phyloP scores from a whole-genome alignment of 2,329 filamentous ascomycete genomes.

The Arthrobotrys entomopaga region DNA sequence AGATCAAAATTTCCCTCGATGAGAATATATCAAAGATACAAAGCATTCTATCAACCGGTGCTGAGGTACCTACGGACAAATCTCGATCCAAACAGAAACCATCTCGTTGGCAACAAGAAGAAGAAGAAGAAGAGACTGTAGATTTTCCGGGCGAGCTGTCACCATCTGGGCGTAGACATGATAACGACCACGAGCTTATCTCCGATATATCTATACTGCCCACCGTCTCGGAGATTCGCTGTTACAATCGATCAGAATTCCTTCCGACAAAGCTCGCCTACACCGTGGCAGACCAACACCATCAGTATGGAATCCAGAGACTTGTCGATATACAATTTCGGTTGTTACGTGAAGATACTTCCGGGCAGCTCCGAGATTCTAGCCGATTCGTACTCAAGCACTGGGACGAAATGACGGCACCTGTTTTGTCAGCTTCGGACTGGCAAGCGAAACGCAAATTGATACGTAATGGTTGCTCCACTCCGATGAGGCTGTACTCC shows the following conservation, averaged over 20 bases:
- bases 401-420: constrained; percentile 26
- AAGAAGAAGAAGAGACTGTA: constrained; percentile 27
- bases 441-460: constrained; percentile 38
- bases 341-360: constrained; percentile 59
- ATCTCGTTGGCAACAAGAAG: neutral
- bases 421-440: constrained; percentile 3
- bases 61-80: constrained; percentile 20
- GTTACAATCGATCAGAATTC: constrained; percentile 39
- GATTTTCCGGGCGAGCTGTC: constrained; percentile 59
- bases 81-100: neutral
- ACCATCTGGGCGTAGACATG: constrained; percentile 57
- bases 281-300: constrained; percentile 58
- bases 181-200: constrained; percentile 59
- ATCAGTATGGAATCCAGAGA: constrained; percentile 57
- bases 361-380: constrained; percentile 59
- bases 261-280: constrained; percentile 56
- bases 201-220: constrained; percentile 61
- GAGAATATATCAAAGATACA: constrained; percentile 23
- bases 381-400: constrained; percentile 33
- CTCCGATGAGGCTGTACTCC: constrained; percentile 35
- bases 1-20: neutral
- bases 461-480: constrained; percentile 30
- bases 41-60: constrained; percentile 31
- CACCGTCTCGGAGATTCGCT: constrained; percentile 60
- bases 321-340: constrained; percentile 60